Evolutionary conservation across 495 filamentous ascomycete genomes (phyloP), one percentile per base, ranked within the genome.

Genomic region (Letharia lupina): DNA sequence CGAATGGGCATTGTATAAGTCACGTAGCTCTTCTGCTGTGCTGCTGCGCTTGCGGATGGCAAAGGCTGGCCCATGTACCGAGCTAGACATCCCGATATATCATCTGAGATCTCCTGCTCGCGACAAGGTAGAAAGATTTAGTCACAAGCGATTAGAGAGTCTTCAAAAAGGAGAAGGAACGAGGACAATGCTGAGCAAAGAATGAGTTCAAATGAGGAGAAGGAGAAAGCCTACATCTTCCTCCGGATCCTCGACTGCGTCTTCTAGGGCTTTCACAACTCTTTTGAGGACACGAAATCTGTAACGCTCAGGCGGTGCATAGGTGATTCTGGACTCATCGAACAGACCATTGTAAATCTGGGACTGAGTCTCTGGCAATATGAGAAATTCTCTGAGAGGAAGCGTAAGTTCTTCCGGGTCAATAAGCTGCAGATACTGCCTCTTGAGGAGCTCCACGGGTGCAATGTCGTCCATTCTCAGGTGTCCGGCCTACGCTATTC

Each of bases 21-120:
- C 60, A 95, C 86, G 69, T 86, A 87, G 41, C 83, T 85, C 69
- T 88, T 86, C 73, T 91, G 83, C 77, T 92, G 90, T n/a, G 84
- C 87, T 64, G 86, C 81, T 52, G 77, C 70, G 7, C 78, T 65
- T 69, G 91, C 82, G 28, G 86, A 80, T 15, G 83, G 86, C 37
- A 89, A 71, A 7, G 83, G 82, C 39, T 80, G 76, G 16, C 80
- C 75, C 52, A 93, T 75, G 28, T 93, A 78, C 41, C 72, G 67
- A 44, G 84, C 83, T 69, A 91, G 79, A 61, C 76, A 76, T 50
- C 76, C 75, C 74, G 90, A 86, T 68, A 96, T 82, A 69, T 86
- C 77, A 71, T 93, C 88, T 61, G 85, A 87, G 58, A 95, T 86
- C 73, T 86, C 90, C 91, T 96, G 71, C 64, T 23, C 10, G 54